These are phyloP conservation scores for Spergularia bocconei DNA, from an alignment of 148 eudicot species.

Conservation along the genomic window DNA sequence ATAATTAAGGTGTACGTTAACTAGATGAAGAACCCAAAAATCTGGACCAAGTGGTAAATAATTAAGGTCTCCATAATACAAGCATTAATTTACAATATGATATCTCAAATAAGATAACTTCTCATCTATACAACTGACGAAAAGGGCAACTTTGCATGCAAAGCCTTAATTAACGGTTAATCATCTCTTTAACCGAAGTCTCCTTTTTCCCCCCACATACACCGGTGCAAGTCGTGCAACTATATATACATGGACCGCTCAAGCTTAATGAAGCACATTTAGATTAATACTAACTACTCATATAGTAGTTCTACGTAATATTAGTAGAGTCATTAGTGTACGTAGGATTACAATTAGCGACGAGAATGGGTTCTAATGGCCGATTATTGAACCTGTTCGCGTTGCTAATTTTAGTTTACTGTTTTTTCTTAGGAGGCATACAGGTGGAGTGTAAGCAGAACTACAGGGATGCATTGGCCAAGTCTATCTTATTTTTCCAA, in stretches of 20 bases:
- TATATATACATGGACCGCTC: constrained; percentile 16
- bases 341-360: constrained; percentile 6
- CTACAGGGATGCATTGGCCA: constrained; percentile 76
- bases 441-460: constrained; percentile 37
- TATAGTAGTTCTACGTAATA: neutral
- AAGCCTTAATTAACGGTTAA: constrained; percentile 32
- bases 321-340: neutral
- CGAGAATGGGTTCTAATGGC: constrained; percentile 15
- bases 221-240: neutral
- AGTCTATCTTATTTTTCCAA: constrained; percentile 79
- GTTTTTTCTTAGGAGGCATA: constrained; percentile 21
- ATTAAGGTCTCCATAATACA: neutral
- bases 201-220: neutral
- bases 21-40: neutral
- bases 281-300: neutral
- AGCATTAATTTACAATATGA: neutral
- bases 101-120: constrained; percentile 1
- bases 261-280: neutral
- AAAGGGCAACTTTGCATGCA: constrained; percentile 11
- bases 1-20: neutral
- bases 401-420: constrained; percentile 17
- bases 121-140: neutral
- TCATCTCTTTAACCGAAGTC: constrained; percentile 19
- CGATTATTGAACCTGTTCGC: constrained; percentile 3
- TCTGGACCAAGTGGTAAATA: neutral